These are phyloP conservation scores for Halophytophthora batemanensis DNA, from an alignment of 352 stramenopile species.

Conservation along the genomic window DNA sequence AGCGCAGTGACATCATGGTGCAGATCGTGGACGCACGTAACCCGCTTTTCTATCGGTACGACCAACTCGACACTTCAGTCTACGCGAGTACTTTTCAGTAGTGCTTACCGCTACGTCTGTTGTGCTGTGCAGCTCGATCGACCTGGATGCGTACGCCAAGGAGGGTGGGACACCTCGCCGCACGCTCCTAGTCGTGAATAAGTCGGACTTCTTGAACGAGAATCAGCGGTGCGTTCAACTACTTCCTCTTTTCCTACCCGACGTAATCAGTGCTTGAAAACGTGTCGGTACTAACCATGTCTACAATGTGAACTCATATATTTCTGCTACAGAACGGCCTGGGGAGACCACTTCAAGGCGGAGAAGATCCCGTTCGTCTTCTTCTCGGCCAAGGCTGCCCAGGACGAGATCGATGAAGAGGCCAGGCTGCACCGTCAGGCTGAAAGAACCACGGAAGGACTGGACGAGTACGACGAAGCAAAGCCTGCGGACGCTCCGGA, in stretches of 20 bases:
- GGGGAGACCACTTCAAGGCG: constrained; percentile 94
- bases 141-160: constrained; percentile 94
- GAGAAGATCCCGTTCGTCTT: constrained; percentile 94
- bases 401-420: constrained; percentile 88
- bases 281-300: not conserved
- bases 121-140: constrained; percentile 73
- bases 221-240: constrained; percentile 72
- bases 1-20: constrained; percentile 96
- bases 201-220: constrained; percentile 97
- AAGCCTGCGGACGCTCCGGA: constrained; percentile 16
- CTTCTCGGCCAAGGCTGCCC: constrained; percentile 96
- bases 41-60: constrained; percentile 95
- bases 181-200: constrained; percentile 98
- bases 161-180: constrained; percentile 89
- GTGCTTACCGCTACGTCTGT: too few relatives aligned
- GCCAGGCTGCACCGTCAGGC: constrained; percentile 57
- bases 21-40: constrained; percentile 99
- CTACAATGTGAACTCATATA: not conserved
- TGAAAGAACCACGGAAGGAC: constrained; percentile 30
- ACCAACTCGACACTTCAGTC: not conserved
- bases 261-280: not conserved
- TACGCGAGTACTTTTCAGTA: too few relatives aligned
- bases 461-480: constrained; percentile 35
- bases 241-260: not conserved
- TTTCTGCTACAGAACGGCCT: constrained; percentile 56